Evolutionary conservation across 441 rosid species (phyloP).

Genomic region (Gossypium schwendimanii): DNA sequence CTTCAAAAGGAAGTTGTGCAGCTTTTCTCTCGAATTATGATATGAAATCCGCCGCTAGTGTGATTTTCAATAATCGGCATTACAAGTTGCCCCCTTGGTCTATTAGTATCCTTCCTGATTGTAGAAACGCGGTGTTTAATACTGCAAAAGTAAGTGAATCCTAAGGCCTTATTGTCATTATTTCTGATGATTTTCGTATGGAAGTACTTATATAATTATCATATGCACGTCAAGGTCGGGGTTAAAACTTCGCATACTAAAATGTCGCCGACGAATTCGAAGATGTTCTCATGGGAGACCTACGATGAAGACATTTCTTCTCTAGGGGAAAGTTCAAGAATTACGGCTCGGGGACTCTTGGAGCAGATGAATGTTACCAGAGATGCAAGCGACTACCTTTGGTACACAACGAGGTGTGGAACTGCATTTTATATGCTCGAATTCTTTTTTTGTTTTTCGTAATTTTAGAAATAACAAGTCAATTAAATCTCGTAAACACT

Average conservation of each 20-base stretch:
- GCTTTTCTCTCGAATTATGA: slow-evolving; percentile 78
- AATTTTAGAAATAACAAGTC: too few relatives aligned
- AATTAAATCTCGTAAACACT: neutral
- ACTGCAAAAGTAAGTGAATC: slow-evolving; percentile 53
- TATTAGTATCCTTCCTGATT: slow-evolving; percentile 83
- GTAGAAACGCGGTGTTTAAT: slow-evolving; percentile 63
- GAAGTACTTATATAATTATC: slow-evolving; percentile 6
- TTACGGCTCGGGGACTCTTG: slow-evolving; percentile 56
- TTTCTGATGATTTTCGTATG: neutral
- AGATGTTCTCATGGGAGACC: slow-evolving; percentile 49
- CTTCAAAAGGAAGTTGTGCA: slow-evolving; percentile 45
- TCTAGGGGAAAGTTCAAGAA: slow-evolving; percentile 45
- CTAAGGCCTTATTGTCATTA: neutral
- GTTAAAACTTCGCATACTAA: slow-evolving; percentile 43
- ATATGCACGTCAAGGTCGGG: slow-evolving; percentile 38
- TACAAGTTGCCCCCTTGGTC: slow-evolving; percentile 85
- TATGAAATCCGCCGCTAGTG: slow-evolving; percentile 44
- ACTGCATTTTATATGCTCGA: neutral
- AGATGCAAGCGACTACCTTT: slow-evolving; percentile 82
- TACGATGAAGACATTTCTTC: slow-evolving; percentile 68
- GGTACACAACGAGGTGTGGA: slow-evolving; percentile 80
- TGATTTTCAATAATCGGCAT: slow-evolving; percentile 51
- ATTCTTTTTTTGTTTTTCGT: too few relatives aligned
- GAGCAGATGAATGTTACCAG: slow-evolving; percentile 85
- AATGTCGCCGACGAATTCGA: slow-evolving; percentile 55